Percentiles rank a stretch among this genome's conserved stretches.
These are phyloP conservation scores for Pontederia paniculata DNA, from an alignment of 176 grass and related monocot species.

Conservation along the genomic window DNA sequence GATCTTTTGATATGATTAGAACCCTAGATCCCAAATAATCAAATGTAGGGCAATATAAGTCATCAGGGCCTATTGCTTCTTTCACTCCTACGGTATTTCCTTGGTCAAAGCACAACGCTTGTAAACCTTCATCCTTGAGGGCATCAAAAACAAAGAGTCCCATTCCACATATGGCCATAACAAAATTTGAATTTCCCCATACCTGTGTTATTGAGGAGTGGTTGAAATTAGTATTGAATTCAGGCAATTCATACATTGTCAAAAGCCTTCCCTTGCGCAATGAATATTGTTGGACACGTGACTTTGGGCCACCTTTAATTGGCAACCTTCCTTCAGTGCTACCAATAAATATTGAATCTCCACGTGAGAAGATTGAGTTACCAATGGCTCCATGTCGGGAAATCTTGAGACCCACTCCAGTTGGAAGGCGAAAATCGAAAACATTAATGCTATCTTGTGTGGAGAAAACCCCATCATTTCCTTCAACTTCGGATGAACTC, in stretches of 20 bases:
- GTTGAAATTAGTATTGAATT: constrained; percentile 49
- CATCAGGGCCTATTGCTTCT: constrained; percentile 62
- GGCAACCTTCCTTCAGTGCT: constrained; percentile 77
- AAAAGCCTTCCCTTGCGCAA: constrained; percentile 70
- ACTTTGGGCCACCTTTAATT: constrained; percentile 49
- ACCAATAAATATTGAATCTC: constrained; percentile 80
- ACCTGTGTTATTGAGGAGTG: constrained; percentile 69
- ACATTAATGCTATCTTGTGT: constrained; percentile 72
- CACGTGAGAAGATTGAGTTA: constrained; percentile 75
- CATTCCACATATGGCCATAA: constrained; percentile 73
- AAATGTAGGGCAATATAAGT: constrained; percentile 77
- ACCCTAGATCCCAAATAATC: constrained; percentile 79
- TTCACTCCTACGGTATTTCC: constrained; percentile 39
- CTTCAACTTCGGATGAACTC: constrained; percentile 76
- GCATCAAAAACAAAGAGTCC: constrained; percentile 73
- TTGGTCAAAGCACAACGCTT: constrained; percentile 42
- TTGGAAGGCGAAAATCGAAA: constrained; percentile 68
- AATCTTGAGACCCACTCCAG: constrained; percentile 76
- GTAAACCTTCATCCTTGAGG: constrained; percentile 42
- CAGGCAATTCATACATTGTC: constrained; percentile 64
- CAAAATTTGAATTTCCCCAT: constrained; percentile 68
- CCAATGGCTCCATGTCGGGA: constrained; percentile 50
- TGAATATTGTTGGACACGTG: constrained; percentile 73
- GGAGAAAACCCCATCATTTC: constrained; percentile 88
- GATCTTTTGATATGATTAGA: constrained; percentile 79